Evolutionary conservation across 108 stramenopile species (phyloP).

Genomic region (Chaetoceros muelleri): DNA sequence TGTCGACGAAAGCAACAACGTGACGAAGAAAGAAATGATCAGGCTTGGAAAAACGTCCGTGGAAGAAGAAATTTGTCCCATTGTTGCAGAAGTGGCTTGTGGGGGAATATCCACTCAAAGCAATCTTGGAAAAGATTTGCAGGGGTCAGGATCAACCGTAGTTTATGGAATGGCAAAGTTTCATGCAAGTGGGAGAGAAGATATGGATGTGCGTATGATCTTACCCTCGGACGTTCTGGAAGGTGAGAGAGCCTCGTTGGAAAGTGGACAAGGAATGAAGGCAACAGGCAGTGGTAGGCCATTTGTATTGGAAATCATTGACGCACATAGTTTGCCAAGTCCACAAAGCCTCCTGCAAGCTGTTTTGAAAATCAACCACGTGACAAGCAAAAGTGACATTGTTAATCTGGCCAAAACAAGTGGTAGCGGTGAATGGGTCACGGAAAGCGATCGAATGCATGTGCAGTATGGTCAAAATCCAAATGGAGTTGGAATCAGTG

Average conservation of each 20-base stretch:
- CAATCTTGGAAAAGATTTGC: constrained; percentile 16
- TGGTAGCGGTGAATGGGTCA: not conserved
- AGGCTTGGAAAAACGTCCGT: constrained; percentile 60
- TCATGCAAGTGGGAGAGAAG: constrained; percentile 84
- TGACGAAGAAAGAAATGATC: constrained; percentile 13
- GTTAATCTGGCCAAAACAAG: not conserved
- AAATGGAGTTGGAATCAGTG: constrained; percentile 49
- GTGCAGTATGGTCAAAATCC: constrained; percentile 45
- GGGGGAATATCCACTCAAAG: constrained; percentile 54
- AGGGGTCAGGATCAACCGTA: constrained; percentile 7
- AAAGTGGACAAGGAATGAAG: constrained; percentile 13
- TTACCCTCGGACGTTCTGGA: constrained; percentile 25
- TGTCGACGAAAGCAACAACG: not conserved
- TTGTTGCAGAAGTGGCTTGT: constrained; percentile 19
- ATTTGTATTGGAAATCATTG: constrained; percentile 71
- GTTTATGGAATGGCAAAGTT: constrained; percentile 72
- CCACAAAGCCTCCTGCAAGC: constrained; percentile 21
- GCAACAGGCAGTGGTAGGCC: constrained; percentile 47
- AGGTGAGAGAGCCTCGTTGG: constrained; percentile 2
- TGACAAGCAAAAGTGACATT: not conserved
- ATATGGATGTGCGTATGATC: constrained; percentile 86
- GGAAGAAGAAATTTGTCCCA: constrained; percentile 64
- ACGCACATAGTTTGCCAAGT: constrained; percentile 40
- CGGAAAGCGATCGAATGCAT: constrained; percentile 7
- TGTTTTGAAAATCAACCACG: constrained; percentile 36